Conservation (phyloP, 2,329 filamentous ascomycete species). For the Trichoderma gracile region DNA sequence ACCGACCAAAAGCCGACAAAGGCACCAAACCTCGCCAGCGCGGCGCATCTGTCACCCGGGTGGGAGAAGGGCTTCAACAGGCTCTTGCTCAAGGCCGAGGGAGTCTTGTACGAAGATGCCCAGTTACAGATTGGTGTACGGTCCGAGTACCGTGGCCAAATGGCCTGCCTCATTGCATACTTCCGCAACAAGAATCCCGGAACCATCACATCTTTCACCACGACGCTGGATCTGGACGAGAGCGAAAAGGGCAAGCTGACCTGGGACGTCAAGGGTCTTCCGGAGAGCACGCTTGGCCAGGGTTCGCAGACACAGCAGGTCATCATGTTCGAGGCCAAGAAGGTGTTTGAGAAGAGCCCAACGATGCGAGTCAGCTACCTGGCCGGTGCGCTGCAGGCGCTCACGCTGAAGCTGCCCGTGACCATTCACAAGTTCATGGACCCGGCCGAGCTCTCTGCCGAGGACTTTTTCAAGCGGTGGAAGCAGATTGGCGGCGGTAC, state of each 20-base stretch:
- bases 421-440: conserved; percentile 97
- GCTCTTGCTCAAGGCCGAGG: conserved; percentile 76
- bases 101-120: conserved; percentile 89
- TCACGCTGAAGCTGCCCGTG: conserved; percentile 88
- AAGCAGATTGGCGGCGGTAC: conserved; percentile 92
- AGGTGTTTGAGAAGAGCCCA: conserved; percentile 77
- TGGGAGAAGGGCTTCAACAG: conserved; percentile 91
- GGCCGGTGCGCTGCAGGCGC: conserved; percentile 85
- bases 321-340: conserved; percentile 87
- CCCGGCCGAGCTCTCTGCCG: conserved; percentile 76
- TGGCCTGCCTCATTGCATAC: conserved; percentile 93
- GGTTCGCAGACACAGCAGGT: conserved; percentile 86
- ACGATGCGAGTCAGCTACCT: conserved; percentile 94
- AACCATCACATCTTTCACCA: conserved; percentile 87
- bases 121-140: conserved; percentile 91
- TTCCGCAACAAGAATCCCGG: conserved; percentile 92
- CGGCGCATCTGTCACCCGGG: conserved; percentile 87
- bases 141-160: conserved; percentile 91
- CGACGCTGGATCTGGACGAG: conserved; percentile 80
- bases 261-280: conserved; percentile 84
- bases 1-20: conserved; percentile 60
- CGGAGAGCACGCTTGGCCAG: conserved; percentile 75
- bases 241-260: conserved; percentile 67
- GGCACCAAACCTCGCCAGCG: conserved; percentile 83
- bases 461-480: conserved; percentile 99